These are phyloP conservation scores for Theileria orientalis DNA, from an alignment of 169 alveolate species.

Conservation along the genomic window DNA sequence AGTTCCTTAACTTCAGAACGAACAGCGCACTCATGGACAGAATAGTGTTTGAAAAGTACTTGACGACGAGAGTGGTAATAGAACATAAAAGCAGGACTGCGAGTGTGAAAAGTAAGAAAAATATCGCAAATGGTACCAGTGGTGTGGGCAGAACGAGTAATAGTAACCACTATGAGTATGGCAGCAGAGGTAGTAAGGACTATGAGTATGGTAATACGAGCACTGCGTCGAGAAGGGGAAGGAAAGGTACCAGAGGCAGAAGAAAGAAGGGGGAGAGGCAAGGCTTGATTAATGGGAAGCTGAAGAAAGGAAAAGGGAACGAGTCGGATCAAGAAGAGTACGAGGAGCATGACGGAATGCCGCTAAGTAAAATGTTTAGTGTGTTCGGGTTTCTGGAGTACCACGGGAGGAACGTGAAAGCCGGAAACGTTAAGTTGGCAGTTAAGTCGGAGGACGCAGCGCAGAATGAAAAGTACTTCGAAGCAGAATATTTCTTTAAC, in stretches of 20 bases:
- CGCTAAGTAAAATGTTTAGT: too few relatives aligned
- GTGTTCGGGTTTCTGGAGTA: constrained; percentile 53
- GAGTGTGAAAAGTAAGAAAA: too few relatives aligned
- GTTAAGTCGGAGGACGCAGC: neutral
- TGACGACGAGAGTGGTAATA: constrained; percentile 29
- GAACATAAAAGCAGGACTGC: too few relatives aligned
- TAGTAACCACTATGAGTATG: neutral
- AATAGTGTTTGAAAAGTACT: constrained; percentile 17
- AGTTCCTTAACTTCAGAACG: constrained; percentile 36
- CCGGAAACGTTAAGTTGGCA: neutral
- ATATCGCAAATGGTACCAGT: too few relatives aligned
- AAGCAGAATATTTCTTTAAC: neutral
- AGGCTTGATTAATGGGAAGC: too few relatives aligned
- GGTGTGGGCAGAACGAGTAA: too few relatives aligned
- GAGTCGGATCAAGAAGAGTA: constrained; percentile 2
- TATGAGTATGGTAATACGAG: constrained; percentile 20
- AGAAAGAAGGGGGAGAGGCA: too few relatives aligned
- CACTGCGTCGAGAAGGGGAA: constrained; percentile 2
- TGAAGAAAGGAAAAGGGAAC: too few relatives aligned
- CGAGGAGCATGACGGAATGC: constrained; percentile 10
- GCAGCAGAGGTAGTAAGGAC: neutral
- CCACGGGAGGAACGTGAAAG: neutral
- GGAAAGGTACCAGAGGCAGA: too few relatives aligned
- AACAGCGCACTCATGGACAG: constrained; percentile 23
- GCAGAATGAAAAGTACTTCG: neutral